Conservation (phyloP, 2,329 filamentous ascomycete species). For the Pezicula rhizophila region DNA sequence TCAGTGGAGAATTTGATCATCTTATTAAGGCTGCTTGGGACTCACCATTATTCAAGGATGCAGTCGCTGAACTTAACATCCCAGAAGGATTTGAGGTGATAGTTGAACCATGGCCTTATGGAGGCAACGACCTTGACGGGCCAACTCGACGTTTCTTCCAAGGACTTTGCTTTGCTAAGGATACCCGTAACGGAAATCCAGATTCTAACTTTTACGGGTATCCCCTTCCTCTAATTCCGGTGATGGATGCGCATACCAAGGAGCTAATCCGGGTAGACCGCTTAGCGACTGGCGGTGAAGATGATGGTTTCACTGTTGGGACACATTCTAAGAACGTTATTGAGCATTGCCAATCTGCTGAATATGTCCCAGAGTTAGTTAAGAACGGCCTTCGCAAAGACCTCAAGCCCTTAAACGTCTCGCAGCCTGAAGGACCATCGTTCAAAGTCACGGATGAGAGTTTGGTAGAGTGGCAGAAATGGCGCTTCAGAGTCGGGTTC, state of each 20-base stretch:
- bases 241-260: conserved; percentile 41
- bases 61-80: conserved; percentile 43
- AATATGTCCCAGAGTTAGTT: conserved; percentile 36
- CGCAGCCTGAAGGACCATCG: conserved; percentile 56
- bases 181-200: conserved; percentile 38
- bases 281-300: conserved; percentile 31
- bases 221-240: conserved; percentile 40
- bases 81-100: conserved; percentile 50
- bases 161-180: conserved; percentile 45
- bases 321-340: conserved; percentile 38
- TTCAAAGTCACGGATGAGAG: conserved; percentile 44
- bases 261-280: conserved; percentile 43
- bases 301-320: conserved; percentile 35
- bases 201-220: conserved; percentile 50
- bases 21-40: conserved; percentile 42
- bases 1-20: conserved; percentile 38
- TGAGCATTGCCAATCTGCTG: conserved; percentile 30
- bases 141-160: conserved; percentile 46
- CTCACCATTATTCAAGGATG: conserved; percentile 46
- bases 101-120: conserved; percentile 50
- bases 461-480: conserved; percentile 46
- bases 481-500: conserved; percentile 57
- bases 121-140: conserved; percentile 41
- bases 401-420: conserved; percentile 54
- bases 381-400: conserved; percentile 34